Conservation (phyloP, 805 yeast genomes). For the Phaffomyces antillensis region DNA sequence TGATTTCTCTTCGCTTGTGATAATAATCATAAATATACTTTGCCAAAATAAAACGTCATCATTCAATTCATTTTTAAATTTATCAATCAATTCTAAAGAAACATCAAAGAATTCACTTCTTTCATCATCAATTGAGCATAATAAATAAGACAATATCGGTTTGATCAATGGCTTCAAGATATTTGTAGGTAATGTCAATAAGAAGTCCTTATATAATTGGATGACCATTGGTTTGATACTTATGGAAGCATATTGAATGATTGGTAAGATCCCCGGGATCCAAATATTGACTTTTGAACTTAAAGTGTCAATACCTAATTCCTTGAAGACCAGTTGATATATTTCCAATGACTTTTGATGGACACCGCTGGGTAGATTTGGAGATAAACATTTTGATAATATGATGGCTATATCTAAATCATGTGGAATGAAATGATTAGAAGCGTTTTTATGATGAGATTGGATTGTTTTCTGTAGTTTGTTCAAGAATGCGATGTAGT, state of each 20-base stretch:
- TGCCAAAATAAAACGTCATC: slow-evolving; percentile 86
- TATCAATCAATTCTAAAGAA: slow-evolving; percentile 52
- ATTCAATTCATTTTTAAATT: slow-evolving; percentile 45
- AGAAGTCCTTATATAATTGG: slow-evolving; percentile 47
- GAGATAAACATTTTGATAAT: slow-evolving; percentile 72
- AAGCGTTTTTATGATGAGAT: slow-evolving; percentile 27
- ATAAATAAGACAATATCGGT: slow-evolving; percentile 64
- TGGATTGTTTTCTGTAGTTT: slow-evolving; percentile 69
- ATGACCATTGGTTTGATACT: slow-evolving; percentile 78
- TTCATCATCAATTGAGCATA: slow-evolving; percentile 92
- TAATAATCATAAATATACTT: slow-evolving; percentile 62
- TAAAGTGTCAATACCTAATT: slow-evolving; percentile 48
- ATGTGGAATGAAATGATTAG: slow-evolving; percentile 56
- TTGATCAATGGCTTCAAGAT: slow-evolving; percentile 50
- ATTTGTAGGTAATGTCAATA: slow-evolving; percentile 44
- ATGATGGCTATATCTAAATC: slow-evolving; percentile 60
- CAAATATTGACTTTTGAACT: slow-evolving; percentile 59
- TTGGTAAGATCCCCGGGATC: slow-evolving; percentile 90
- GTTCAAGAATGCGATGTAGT: slow-evolving; percentile 83
- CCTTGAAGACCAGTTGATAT: slow-evolving; percentile 61
- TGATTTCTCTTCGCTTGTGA: slow-evolving; percentile 72
- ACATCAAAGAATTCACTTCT: slow-evolving; percentile 73
- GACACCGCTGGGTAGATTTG: slow-evolving; percentile 88
- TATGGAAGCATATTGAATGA: slow-evolving; percentile 83
- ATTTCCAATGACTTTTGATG: slow-evolving; percentile 82